These are phyloP conservation scores for Acacia crassicarpa DNA, from an alignment of 306 rosid species.

Conservation along the genomic window DNA sequence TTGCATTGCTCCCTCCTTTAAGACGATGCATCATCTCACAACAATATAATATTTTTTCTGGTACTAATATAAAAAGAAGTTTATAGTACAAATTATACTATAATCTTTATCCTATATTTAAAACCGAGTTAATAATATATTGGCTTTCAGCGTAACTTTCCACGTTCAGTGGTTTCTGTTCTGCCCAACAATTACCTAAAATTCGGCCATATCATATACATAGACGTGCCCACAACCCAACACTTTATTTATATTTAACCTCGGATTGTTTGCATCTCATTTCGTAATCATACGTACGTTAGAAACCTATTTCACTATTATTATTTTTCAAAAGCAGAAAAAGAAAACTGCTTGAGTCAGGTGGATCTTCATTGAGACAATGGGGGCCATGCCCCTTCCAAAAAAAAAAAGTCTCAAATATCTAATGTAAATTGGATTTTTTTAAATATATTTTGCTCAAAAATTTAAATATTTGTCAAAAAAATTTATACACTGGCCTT, in stretches of 20 bases:
- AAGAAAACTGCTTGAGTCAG: neutral
- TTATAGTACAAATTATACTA: too few relatives aligned
- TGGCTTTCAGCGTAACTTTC: neutral
- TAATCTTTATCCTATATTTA: too few relatives aligned
- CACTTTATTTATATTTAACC: constrained; percentile 11
- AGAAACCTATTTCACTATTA: neutral
- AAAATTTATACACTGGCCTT: too few relatives aligned
- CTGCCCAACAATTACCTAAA: neutral
- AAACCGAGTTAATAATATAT: neutral
- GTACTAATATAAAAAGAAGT: too few relatives aligned
- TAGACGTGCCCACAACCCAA: constrained; percentile 12
- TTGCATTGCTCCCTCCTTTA: neutral
- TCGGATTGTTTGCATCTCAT: neutral
- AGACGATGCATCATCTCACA: neutral
- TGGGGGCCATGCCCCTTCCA: too few relatives aligned
- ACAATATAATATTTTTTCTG: neutral
- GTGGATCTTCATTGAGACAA: too few relatives aligned
- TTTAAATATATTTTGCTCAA: too few relatives aligned
- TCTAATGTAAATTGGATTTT: too few relatives aligned
- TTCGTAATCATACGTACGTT: neutral
- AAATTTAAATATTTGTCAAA: too few relatives aligned
- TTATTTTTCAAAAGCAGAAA: neutral
- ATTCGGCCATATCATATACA: neutral
- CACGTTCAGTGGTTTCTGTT: neutral
- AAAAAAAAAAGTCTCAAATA: too few relatives aligned